These are phyloP conservation scores for Backusella tarrabulga DNA, from an alignment of 192 early-diverging fungal genomes.

Conservation along the genomic window DNA sequence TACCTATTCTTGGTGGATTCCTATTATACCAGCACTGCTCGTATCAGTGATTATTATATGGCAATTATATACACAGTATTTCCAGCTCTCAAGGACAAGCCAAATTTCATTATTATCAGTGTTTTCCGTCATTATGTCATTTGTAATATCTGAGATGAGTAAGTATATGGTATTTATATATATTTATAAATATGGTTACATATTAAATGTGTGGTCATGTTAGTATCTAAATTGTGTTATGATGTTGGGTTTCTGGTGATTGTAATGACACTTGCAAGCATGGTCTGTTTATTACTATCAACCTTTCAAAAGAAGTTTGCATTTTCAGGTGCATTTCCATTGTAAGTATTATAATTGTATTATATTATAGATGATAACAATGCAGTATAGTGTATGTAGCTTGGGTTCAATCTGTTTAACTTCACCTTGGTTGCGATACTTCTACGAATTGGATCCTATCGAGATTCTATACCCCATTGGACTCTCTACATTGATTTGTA, in stretches of 20 bases:
- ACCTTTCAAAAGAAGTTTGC: slow-evolving; percentile 22
- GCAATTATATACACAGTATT: slow-evolving; percentile 25
- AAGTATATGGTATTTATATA: background rate
- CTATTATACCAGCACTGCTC: slow-evolving; percentile 14
- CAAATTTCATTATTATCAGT: slow-evolving; percentile 9
- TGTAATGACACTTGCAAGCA: slow-evolving; percentile 11
- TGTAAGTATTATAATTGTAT: slow-evolving; percentile 3
- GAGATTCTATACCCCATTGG: slow-evolving; percentile 23
- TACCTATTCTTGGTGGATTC: slow-evolving; percentile 26
- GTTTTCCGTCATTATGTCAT: slow-evolving; percentile 18
- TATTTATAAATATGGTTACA: background rate
- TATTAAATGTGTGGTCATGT: background rate
- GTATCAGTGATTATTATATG: slow-evolving; percentile 12
- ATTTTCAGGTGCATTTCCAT: slow-evolving; percentile 24
- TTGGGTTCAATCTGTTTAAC: slow-evolving; percentile 21
- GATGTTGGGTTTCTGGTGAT: slow-evolving; percentile 21
- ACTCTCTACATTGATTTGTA: slow-evolving; percentile 18
- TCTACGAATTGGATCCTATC: slow-evolving; percentile 18
- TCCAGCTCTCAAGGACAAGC: background rate
- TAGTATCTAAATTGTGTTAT: slow-evolving; percentile 28
- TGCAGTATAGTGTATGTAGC: slow-evolving; percentile 13
- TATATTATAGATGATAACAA: background rate
- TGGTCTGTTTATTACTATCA: slow-evolving; percentile 14
- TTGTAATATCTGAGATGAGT: slow-evolving; percentile 22
- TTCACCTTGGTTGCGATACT: slow-evolving; percentile 13